Conservation (phyloP, 352 stramenopile species). For the Phytophthora sansomeana region DNA sequence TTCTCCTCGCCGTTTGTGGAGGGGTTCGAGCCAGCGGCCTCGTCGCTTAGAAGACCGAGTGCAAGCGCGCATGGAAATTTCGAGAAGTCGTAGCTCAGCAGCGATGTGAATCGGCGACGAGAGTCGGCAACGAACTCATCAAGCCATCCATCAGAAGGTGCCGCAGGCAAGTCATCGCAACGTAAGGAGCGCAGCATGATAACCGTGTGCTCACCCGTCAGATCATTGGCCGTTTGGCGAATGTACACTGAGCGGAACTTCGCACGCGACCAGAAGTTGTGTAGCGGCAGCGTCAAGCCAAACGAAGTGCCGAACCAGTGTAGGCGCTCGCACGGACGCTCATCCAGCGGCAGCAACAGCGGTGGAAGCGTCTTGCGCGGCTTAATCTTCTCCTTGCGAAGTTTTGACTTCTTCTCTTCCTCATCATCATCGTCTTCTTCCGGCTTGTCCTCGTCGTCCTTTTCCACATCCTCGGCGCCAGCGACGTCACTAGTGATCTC, state of each 20-base stretch:
- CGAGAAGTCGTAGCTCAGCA: slow-evolving; percentile 95
- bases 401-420: slow-evolving; percentile 61
- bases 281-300: slow-evolving; percentile 95
- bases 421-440: slow-evolving; percentile 48
- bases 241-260: slow-evolving; percentile 98
- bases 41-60: slow-evolving; percentile 91
- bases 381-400: slow-evolving; percentile 91
- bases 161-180: slow-evolving; percentile 80
- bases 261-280: slow-evolving; percentile 97
- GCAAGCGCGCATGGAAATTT: slow-evolving; percentile 92
- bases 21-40: slow-evolving; percentile 34
- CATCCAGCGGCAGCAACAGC: slow-evolving; percentile 95
- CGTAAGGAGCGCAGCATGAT: slow-evolving; percentile 91
- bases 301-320: slow-evolving; percentile 99
- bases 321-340: slow-evolving; percentile 94
- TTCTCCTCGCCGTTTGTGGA: slow-evolving; percentile 24
- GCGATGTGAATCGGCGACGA: slow-evolving; percentile 92
- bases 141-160: slow-evolving; percentile 92
- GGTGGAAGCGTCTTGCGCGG: slow-evolving; percentile 97
- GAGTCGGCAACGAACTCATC: slow-evolving; percentile 95
- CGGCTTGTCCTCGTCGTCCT: slow-evolving; percentile 41
- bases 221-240: slow-evolving; percentile 98
- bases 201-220: slow-evolving; percentile 98
- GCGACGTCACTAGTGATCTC: slow-evolving; percentile 84
- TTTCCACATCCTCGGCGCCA: slow-evolving; percentile 40